Base-by-base conservation (phyloP, 345 rosid genomes). In the Populus simonii region DNA sequence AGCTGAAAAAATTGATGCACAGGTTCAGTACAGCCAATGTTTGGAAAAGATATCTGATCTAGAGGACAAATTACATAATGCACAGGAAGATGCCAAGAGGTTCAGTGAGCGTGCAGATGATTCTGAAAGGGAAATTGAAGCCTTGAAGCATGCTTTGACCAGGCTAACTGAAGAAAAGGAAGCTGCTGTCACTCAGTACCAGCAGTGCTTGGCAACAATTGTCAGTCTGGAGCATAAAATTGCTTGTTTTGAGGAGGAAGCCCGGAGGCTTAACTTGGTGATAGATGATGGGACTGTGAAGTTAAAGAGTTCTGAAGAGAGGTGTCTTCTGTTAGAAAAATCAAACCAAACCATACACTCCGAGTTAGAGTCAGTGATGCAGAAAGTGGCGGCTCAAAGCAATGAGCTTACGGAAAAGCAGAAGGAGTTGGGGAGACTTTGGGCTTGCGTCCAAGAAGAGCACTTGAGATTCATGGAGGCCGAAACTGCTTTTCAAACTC, bases 401-500 rank as follows among this genome's bases (percentile, higher is more conserved):
- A 85, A 87, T 35, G 97, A 93, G 74, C 88, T 96, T 74, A 87
- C 89, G 5, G 98, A 92, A 81, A 96, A 93, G 83, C 94, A 96
- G 89, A 85, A 88, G 85, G 98, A 96, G 84, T 75, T 92, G 87
- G 94, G 94, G 68, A 89, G 83, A 74, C 89, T 96, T 31, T 93
- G 98, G 99, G 81, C 92, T 59, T 84, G 89, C 81, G 83, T 96
- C 79, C 97, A 93, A 86, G 96, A 92, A 85, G 99, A 96, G 83
- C 91, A 89, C 74, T 84, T 88, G 81, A 89, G 96, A 36, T 96
- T 93, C 55, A 27, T 91, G 82, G 98, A 96, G 87, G 99, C 99
- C 69, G 99, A 96, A 81, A 96, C 99, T 12, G 98, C 99, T 72
- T 96, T 96, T 84, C 99, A 96, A 83, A 92, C 99, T 65, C 80